Evolutionary conservation across 805 yeast genomes (phyloP), one percentile per base, ranked within the genome.

Genomic region (Lachancea cidri): DNA sequence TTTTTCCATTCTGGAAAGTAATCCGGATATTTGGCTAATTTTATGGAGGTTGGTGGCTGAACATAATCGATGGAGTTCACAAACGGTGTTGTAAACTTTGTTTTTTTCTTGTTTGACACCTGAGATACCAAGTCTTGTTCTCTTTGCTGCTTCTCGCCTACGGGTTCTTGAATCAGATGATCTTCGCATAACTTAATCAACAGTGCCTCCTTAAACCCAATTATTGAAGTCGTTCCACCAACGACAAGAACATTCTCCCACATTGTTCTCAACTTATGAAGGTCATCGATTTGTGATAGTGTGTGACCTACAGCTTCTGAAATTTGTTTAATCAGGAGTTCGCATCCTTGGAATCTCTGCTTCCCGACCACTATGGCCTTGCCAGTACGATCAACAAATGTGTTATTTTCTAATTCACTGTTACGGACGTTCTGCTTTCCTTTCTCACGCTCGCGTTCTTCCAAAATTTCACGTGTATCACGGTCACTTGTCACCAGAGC

Each of bases 1-100:
- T 77, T 78, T 65, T 89, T 89, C 97, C 97, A 91, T 50, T 86
- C 95, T 1, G 95, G 86, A 65, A 91, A 91, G 62, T 91, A 89
- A 42, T 91, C 98, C 0, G 96, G 94, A 60, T 78, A 74, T 53
- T 82, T 81, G 18, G 81, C 78, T 37, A 79, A 57, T 49, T 75
- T 78, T 42, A 89, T 74, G 11, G 79, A 70, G n/a, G 80, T 78
- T 17, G 97, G 98, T 2, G 82, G 88, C 65, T 91, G 98, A 38
- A 72, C 62, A 46, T 72, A 65, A 34, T 52, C 62, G 7, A 54
- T 39, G 19, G 53, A 44, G 19, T 52, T 53, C 5, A 62, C 42
- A 39, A 62, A 61, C 43, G 58, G 54, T 2, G 62, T 55, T 2
- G 48, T 20, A 33, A 46, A 48, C 38, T 63, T 60, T 19, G 36